Percentiles rank a stretch among this genome's conserved stretches.
Evolutionary conservation across 2,329 filamentous ascomycete species (phyloP).

Genomic region (Aspergillus candidus): DNA sequence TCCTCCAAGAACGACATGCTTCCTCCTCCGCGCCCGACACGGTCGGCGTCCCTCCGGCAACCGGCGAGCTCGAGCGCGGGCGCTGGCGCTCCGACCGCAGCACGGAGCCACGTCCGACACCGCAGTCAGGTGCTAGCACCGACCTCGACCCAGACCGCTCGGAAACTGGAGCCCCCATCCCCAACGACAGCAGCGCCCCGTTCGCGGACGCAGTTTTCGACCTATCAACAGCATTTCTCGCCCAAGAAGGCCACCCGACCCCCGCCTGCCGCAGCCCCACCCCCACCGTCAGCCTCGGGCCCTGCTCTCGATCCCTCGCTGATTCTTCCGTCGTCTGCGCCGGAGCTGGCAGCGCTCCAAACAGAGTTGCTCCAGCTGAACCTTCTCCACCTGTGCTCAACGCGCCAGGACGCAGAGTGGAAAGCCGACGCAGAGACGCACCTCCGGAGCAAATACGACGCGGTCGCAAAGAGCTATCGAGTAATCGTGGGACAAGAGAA

Average conservation of each 20-base stretch:
- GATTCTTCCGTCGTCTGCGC: slow-evolving; percentile 23
- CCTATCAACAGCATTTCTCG: slow-evolving; percentile 34
- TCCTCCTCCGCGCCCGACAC: slow-evolving; percentile 27
- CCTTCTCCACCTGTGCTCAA: slow-evolving; percentile 30
- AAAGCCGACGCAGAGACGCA: slow-evolving; percentile 23
- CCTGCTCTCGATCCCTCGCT: slow-evolving; percentile 14
- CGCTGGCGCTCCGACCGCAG: slow-evolving; percentile 8
- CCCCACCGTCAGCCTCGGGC: slow-evolving; percentile 5
- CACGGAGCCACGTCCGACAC: slow-evolving; percentile 28
- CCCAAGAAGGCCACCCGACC: slow-evolving; percentile 32
- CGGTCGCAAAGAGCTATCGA: slow-evolving; percentile 31
- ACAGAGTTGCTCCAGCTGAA: slow-evolving; percentile 41
- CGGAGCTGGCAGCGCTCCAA: slow-evolving; percentile 33
- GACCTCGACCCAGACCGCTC: slow-evolving; percentile 10
- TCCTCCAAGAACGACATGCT: slow-evolving; percentile 29
- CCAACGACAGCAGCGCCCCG: slow-evolving; percentile 15
- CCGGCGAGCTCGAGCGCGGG: slow-evolving; percentile 18
- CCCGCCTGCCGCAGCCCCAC: slow-evolving; percentile 14
- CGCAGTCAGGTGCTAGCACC: slow-evolving; percentile 29
- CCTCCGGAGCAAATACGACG: slow-evolving; percentile 30
- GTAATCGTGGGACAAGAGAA: slow-evolving; percentile 28
- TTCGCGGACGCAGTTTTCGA: slow-evolving; percentile 28
- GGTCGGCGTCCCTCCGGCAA: slow-evolving; percentile 35
- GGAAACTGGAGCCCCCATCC: slow-evolving; percentile 14
- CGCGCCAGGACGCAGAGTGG: slow-evolving; percentile 27